These are phyloP conservation scores for Melaleuca alternifolia DNA, from an alignment of 345 rosid species.

Conservation along the genomic window DNA sequence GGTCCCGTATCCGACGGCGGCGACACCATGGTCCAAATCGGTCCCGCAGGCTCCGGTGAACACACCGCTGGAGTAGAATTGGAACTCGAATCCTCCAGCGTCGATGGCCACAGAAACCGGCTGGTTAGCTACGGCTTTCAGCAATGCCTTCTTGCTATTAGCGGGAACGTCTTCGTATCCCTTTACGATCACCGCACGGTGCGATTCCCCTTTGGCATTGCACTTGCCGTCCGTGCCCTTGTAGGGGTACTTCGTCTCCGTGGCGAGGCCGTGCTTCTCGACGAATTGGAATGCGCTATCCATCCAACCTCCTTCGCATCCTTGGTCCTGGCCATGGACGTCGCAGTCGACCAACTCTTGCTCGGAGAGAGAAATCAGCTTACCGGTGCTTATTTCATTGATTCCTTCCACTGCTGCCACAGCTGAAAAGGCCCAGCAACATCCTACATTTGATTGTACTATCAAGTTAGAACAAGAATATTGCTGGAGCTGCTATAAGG, in stretches of 20 bases:
- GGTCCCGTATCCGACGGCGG: conserved; percentile 19
- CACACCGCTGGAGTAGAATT: neutral
- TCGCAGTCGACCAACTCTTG: conserved; percentile 19
- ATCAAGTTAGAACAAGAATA: neutral
- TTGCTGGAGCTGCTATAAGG: neutral
- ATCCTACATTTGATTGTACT: neutral
- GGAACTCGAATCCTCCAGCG: neutral
- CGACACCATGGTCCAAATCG: conserved; percentile 23
- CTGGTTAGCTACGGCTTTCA: neutral
- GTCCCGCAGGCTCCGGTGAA: conserved; percentile 17
- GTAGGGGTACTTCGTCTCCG: conserved; percentile 17
- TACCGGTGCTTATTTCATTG: neutral
- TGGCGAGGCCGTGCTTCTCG: conserved; percentile 7
- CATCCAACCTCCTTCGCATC: conserved; percentile 22
- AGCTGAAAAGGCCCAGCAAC: conserved; percentile 22
- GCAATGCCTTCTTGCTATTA: neutral
- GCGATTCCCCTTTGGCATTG: conserved; percentile 4
- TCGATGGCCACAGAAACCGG: neutral
- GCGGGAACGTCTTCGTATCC: conserved; percentile 14
- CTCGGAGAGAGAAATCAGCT: conserved; percentile 6
- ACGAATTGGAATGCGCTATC: conserved; percentile 22
- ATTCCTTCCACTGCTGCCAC: conserved; percentile 17
- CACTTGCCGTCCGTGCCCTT: conserved; percentile 14
- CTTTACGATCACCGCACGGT: conserved; percentile 8
- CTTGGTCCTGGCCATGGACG: neutral